These are phyloP conservation scores for Xanthoceras sorbifolium DNA, from an alignment of 345 rosid species.

Conservation along the genomic window DNA sequence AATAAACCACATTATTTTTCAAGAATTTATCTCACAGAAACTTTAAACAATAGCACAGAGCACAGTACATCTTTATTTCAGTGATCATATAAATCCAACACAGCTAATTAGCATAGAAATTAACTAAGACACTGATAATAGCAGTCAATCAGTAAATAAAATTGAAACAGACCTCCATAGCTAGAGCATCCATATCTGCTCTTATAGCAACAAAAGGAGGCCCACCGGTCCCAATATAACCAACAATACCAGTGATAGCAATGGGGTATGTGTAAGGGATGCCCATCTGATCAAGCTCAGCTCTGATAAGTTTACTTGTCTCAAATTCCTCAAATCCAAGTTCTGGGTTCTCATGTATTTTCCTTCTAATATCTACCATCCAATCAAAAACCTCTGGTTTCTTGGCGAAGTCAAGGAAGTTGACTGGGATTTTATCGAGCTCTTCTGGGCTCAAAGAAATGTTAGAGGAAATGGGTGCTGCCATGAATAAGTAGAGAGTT, in stretches of 20 bases:
- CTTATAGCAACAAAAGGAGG: constrained; percentile 70
- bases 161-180: constrained; percentile 59
- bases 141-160: background rate
- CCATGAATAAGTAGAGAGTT: constrained; percentile 15
- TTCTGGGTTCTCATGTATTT: constrained; percentile 62
- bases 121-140: too few relatives aligned
- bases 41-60: background rate
- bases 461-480: constrained; percentile 13
- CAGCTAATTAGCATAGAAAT: too few relatives aligned
- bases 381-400: constrained; percentile 36
- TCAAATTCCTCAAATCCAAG: constrained; percentile 63
- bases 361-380: constrained; percentile 52
- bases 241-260: constrained; percentile 53
- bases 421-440: constrained; percentile 28
- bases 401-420: constrained; percentile 47
- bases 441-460: constrained; percentile 23
- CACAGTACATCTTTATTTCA: background rate
- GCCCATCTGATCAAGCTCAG: constrained; percentile 60
- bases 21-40: background rate
- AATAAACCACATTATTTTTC: background rate
- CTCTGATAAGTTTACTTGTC: constrained; percentile 61
- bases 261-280: constrained; percentile 47
- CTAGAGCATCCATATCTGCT: constrained; percentile 96
- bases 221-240: constrained; percentile 49
- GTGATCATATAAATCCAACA: background rate